These are phyloP conservation scores for Erysimum cheiri DNA, from an alignment of 441 rosid genomes.

Conservation along the genomic window DNA sequence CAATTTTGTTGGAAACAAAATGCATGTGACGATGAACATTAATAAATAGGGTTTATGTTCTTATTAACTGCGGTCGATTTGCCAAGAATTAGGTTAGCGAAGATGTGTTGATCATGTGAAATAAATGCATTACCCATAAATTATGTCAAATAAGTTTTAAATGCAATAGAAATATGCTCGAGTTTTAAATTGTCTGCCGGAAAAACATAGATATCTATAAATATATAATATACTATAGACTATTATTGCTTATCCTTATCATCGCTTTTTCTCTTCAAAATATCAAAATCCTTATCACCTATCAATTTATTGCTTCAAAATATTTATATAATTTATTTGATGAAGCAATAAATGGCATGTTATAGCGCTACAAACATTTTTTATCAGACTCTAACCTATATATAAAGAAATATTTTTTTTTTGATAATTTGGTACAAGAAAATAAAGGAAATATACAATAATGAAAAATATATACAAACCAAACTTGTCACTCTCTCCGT, in stretches of 20 bases:
- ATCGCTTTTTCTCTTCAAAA: background rate
- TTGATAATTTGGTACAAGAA: background rate
- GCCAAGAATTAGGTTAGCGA: conserved; percentile 46
- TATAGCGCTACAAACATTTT: background rate
- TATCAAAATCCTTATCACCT: background rate
- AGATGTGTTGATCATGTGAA: conserved; percentile 41
- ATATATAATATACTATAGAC: background rate
- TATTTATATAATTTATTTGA: background rate
- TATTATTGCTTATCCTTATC: conserved; percentile 25
- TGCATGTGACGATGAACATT: conserved; percentile 47
- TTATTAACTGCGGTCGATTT: conserved; percentile 45
- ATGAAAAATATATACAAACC: too few species aligned
- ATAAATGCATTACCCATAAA: conserved; percentile 45
- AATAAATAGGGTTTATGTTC: conserved; percentile 43
- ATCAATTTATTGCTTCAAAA: too few species aligned
- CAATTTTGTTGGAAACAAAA: conserved; percentile 29
- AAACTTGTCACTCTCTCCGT: too few species aligned
- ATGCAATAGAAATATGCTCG: conserved; percentile 23
- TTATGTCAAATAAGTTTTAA: conserved; percentile 30
- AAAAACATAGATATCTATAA: conserved; percentile 15
- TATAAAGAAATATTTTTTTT: too few species aligned
- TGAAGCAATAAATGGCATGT: background rate
- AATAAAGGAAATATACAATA: too few species aligned
- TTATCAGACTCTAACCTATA: background rate
- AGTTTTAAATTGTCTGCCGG: conserved; percentile 24